Base-by-base conservation (phyloP, 352 stramenopile species). In the Pythium myriotylum region DNA sequence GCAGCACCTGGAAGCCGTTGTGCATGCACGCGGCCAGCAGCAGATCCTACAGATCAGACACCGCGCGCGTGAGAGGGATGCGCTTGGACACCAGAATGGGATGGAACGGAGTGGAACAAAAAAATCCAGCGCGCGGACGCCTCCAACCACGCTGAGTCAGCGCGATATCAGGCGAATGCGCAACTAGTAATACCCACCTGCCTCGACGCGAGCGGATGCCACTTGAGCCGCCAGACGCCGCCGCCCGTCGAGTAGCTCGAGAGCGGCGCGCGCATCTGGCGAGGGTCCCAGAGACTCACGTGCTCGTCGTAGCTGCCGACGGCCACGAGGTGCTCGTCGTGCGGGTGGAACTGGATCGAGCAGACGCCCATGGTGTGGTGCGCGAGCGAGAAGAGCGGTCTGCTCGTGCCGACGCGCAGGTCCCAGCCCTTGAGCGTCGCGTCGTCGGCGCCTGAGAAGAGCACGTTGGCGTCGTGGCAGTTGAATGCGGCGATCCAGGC, bases 281-380 rank as follows among this genome's bases (percentile, higher is more conserved):
- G 84, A 22, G 72, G 58, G 58, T 95, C 86, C 86, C 86, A 95
- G 46, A 92, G 67, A 54, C 75, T 88, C 35, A 94, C 66, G 47
- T 82, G 67, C 58, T 94, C 84, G 62, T 95, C 86, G 70, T 94
- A 95, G 76, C 86, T 95, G 39, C 86, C 86, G 12, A 94, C 79
- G 6, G 80, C 86, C 53, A 93, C 73, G 23, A 92, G 60, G 16
- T 72, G 61, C 49, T 82, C 72, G 46, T 88, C 50, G 35, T 88
- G 61, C 54, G 83, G 84, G 50, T 95, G 84, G 43, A 84, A 92
- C 67, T 95, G 86, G 58, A 95, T 88, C 70, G 80, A 89, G 69
- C 86, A 95, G 24, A 95, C 83, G 40, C 86, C 86, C 84, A 93
- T 94, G 1, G 75, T 79, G 67, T 90, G 86, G 54, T 88, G 72